These are phyloP conservation scores for Russula griseocarnosa DNA, from an alignment of 768 basidiomycete genomes.

Conservation along the genomic window DNA sequence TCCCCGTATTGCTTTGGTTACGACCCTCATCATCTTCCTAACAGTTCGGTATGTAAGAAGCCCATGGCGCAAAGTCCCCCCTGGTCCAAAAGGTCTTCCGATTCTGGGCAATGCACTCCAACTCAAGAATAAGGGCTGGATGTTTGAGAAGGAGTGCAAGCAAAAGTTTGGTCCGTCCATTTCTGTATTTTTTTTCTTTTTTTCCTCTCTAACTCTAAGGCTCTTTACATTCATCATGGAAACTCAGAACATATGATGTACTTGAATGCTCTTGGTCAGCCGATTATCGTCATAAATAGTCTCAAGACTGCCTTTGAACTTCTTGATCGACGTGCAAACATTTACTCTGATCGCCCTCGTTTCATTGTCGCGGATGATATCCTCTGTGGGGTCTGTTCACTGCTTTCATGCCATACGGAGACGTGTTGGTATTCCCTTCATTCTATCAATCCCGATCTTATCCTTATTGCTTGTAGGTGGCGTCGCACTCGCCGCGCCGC, in stretches of 20 bases:
- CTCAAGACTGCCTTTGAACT: conserved; percentile 37
- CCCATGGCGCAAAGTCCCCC: conserved; percentile 17
- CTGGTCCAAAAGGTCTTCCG: conserved; percentile 15
- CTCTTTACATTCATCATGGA: not conserved
- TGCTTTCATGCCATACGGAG: conserved; percentile 29
- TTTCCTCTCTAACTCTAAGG: not conserved
- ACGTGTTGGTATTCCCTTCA: conserved; percentile 24
- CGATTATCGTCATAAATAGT: conserved; percentile 35
- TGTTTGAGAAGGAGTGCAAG: conserved; percentile 1
- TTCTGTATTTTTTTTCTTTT: too few relatives aligned
- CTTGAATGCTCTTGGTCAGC: conserved; percentile 12
- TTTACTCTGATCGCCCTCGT: conserved; percentile 33
- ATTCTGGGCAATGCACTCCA: conserved; percentile 14
- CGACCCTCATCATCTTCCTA: not conserved
- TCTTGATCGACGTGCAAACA: conserved; percentile 35
- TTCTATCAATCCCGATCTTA: not conserved
- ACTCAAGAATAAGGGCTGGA: conserved; percentile 8
- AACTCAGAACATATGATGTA: conserved; percentile 13
- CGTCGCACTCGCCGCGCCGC: conserved; percentile 18
- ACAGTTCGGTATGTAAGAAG: not conserved
- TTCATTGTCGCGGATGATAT: conserved; percentile 35
- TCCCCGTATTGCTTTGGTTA: not conserved
- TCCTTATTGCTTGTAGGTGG: conserved; percentile 3
- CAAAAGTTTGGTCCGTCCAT: conserved; percentile 6
- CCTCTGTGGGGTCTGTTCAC: conserved; percentile 34